These are phyloP conservation scores for Polytrichum commune DNA, from an alignment of 225 moss, liverwort and hornwort species.

Conservation along the genomic window DNA sequence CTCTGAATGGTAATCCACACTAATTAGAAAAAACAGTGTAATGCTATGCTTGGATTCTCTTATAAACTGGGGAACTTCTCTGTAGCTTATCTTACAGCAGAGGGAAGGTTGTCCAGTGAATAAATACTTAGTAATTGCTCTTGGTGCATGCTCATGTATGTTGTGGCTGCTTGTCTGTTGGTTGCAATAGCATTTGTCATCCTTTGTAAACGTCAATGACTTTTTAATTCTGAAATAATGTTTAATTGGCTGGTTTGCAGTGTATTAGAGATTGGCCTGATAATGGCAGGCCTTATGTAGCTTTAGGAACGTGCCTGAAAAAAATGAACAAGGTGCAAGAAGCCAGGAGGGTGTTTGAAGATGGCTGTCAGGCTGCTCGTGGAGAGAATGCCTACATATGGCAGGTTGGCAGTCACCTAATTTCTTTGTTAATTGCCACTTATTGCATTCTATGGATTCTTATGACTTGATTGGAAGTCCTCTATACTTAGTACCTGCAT, in stretches of 20 bases:
- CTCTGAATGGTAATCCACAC: too few species aligned
- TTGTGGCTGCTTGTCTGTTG: too few species aligned
- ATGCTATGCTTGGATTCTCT: too few species aligned
- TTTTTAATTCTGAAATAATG: too few species aligned
- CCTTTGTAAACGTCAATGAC: too few species aligned
- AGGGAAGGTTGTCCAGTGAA: too few species aligned
- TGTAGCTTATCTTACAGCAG: not conserved
- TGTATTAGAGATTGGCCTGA: constrained; percentile 94
- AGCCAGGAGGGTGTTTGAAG: constrained; percentile 80
- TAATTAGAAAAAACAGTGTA: too few species aligned
- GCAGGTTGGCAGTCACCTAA: constrained; percentile 61
- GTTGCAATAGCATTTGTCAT: too few species aligned
- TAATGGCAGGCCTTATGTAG: constrained; percentile 90
- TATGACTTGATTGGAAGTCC: too few species aligned
- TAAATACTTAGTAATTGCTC: too few species aligned
- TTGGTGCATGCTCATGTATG: too few species aligned
- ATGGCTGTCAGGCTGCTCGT: constrained; percentile 89
- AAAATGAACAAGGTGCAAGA: constrained; percentile 62
- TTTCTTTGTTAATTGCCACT: not conserved
- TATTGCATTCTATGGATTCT: not conserved
- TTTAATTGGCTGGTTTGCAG: constrained; percentile 35
- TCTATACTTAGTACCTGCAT: not conserved
- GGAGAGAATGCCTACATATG: constrained; percentile 96
- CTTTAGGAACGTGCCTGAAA: constrained; percentile 64
- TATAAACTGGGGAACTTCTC: not conserved